A percentile compares a stretch with the other conserved stretches of the same genome.
Conservation (phyloP, 31 red algal genomes). For the Odonthalia washingtoniensis region DNA sequence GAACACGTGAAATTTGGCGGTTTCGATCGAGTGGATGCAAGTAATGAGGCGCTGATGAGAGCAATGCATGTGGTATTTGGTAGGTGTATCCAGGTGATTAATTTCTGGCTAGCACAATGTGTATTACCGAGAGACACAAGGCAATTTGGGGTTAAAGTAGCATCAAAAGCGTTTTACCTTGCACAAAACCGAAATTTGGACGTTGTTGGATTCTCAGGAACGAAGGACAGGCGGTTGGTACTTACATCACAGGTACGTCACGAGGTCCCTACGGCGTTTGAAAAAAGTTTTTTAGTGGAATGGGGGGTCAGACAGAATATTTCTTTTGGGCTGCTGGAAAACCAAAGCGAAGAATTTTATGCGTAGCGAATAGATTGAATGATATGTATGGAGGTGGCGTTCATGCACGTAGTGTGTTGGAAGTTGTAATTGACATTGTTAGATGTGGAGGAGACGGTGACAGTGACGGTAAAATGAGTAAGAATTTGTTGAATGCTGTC, state of each 20-base stretch:
- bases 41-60: not conserved
- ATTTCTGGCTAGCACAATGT: conserved; percentile 3
- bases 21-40: not conserved
- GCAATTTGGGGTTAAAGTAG: not conserved
- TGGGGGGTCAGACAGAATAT: no score
- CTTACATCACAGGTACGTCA: not conserved
- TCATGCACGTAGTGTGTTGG: no score
- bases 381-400: no score
- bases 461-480: no score
- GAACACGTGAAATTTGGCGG: no score
- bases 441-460: no score
- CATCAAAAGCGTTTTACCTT: not conserved
- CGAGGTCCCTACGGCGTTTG: not conserved
- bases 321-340: no score
- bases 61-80: not conserved
- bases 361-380: no score
- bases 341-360: no score
- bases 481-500: no score
- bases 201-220: conserved; percentile 23
- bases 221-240: conserved; percentile 14
- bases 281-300: no score
- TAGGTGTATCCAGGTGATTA: not conserved
- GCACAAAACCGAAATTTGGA: not conserved
- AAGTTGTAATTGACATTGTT: no score
- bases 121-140: conserved; percentile 8